Evolutionary conservation across 2,329 filamentous ascomycete species (phyloP).

Genomic region (Colletotrichum zoysiae): DNA sequence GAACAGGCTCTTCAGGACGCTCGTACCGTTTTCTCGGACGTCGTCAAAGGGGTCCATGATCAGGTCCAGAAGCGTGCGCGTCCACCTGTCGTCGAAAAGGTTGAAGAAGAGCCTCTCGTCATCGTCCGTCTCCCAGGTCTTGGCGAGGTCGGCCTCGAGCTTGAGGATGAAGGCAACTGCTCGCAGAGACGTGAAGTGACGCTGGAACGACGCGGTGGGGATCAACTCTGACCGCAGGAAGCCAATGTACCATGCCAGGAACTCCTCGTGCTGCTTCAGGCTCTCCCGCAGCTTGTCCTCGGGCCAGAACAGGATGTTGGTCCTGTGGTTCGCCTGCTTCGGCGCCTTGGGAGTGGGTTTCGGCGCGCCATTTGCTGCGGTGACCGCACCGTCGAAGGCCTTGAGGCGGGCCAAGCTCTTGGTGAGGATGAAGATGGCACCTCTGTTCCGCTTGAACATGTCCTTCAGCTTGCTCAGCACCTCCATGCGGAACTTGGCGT

Average conservation of each 20-base stretch:
- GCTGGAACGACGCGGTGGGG: slow-evolving; percentile 88
- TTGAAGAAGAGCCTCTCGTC: slow-evolving; percentile 57
- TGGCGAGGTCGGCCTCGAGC: slow-evolving; percentile 71
- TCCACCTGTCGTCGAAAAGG: slow-evolving; percentile 62
- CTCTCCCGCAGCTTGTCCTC: slow-evolving; percentile 54
- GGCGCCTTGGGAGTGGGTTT: slow-evolving; percentile 29
- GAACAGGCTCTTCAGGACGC: slow-evolving; percentile 64
- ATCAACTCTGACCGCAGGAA: slow-evolving; percentile 82
- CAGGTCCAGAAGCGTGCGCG: slow-evolving; percentile 79
- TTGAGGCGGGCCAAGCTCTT: slow-evolving; percentile 51
- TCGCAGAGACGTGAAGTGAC: slow-evolving; percentile 85
- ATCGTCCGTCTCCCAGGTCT: slow-evolving; percentile 54
- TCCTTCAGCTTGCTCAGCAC: slow-evolving; percentile 80
- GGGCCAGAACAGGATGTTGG: slow-evolving; percentile 55
- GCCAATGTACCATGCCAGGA: slow-evolving; percentile 79
- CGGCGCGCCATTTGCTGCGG: slow-evolving; percentile 25
- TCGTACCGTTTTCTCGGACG: slow-evolving; percentile 73
- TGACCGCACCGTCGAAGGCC: slow-evolving; percentile 20
- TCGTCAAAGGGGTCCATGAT: slow-evolving; percentile 94
- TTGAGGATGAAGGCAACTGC: slow-evolving; percentile 76
- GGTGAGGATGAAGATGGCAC: slow-evolving; percentile 70
- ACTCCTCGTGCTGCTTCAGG: slow-evolving; percentile 68
- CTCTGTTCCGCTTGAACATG: slow-evolving; percentile 81
- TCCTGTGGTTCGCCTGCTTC: slow-evolving; percentile 47
- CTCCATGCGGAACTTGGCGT: slow-evolving; percentile 88